These are phyloP conservation scores for Bolboschoenoplectus hybrid DNA, from an alignment of 202 grass and related monocot species.

Conservation along the genomic window DNA sequence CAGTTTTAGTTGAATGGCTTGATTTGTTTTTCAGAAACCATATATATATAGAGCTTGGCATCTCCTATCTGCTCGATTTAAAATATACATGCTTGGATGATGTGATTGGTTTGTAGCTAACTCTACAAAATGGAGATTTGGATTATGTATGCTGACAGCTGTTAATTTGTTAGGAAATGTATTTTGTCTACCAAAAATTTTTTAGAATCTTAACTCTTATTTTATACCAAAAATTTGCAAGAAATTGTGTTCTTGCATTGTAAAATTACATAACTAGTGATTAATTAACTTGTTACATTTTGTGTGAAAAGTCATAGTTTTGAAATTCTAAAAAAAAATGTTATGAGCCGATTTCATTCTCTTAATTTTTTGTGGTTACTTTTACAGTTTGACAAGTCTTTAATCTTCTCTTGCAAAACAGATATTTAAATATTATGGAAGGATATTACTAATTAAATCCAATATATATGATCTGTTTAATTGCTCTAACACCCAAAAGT, in stretches of 20 bases:
- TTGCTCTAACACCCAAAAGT: no score
- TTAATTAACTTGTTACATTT: background rate
- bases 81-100: slow-evolving; percentile 28
- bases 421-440: no score
- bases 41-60: slow-evolving; percentile 32
- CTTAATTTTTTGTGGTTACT: no score
- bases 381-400: no score
- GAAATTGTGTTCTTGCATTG: background rate
- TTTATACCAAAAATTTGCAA: background rate
- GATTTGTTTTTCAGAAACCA: background rate
- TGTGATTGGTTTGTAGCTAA: slow-evolving; percentile 39
- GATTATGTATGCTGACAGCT: slow-evolving; percentile 28
- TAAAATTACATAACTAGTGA: background rate
- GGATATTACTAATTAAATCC: no score
- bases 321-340: no score
- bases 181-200: slow-evolving; percentile 26
- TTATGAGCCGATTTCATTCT: no score
- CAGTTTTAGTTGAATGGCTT: slow-evolving; percentile 8
- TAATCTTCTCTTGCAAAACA: no score
- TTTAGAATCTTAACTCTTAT: background rate
- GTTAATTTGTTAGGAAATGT: background rate
- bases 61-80: background rate
- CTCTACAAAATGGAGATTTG: slow-evolving; percentile 19
- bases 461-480: no score
- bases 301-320: no score